Conservation (phyloP, 495 filamentous ascomycete genomes). For the Hyaloscypha finlandica region DNA sequence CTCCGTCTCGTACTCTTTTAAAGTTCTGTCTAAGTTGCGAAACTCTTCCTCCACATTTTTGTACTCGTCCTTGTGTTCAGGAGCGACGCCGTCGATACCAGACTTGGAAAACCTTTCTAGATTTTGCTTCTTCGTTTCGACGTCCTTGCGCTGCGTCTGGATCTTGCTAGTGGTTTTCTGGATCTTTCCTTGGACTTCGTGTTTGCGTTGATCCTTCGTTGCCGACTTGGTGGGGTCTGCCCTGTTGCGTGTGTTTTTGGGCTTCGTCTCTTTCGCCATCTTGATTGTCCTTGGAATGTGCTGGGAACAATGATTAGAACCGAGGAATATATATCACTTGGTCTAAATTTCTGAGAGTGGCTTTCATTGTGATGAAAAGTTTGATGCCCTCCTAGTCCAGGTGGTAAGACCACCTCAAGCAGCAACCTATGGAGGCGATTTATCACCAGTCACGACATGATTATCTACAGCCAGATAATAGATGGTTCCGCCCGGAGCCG, state of each 20-base stretch:
- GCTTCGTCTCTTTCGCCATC: neutral
- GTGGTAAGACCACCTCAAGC: neutral
- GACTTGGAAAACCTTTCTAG: constrained; percentile 1
- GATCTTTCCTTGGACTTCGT: neutral
- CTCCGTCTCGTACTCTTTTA: neutral
- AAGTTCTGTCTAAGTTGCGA: neutral
- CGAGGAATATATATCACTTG: neutral
- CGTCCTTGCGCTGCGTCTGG: neutral
- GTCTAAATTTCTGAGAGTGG: neutral
- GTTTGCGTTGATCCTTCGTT: neutral
- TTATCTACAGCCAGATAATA: neutral
- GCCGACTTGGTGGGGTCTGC: neutral
- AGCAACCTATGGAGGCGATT: neutral
- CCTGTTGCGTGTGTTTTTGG: too few relatives aligned
- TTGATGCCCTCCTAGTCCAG: neutral
- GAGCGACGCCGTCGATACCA: neutral
- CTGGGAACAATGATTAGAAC: neutral
- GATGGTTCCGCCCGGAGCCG: constrained; percentile 7
- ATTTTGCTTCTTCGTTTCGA: neutral
- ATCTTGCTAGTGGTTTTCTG: neutral
- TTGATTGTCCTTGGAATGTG: neutral
- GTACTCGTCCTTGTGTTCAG: constrained; percentile 1
- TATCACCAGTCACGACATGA: neutral
- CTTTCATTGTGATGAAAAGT: too few relatives aligned
- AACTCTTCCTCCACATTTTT: neutral